Conservation (phyloP, 2,329 filamentous ascomycete species). For the Fusarium agapanthi region DNA sequence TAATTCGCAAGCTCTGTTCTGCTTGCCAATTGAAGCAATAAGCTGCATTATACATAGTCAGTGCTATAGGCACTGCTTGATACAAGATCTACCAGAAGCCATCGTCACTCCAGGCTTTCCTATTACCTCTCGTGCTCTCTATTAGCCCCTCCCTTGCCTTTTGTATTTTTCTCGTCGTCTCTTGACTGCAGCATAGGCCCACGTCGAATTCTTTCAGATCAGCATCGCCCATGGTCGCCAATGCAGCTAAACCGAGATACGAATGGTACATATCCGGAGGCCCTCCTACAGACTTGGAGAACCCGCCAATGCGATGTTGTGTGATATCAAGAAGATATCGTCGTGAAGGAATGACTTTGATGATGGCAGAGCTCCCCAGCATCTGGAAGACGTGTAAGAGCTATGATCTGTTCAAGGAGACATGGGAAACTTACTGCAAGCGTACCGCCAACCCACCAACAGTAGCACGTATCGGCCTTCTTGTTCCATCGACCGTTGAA, state of each 20-base stretch:
- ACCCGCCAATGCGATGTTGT: constrained; percentile 85
- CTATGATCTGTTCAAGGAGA: not conserved
- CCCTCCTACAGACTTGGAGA: constrained; percentile 75
- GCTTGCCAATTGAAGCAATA: not conserved
- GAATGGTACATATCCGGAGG: constrained; percentile 86
- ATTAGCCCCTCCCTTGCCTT: constrained; percentile 54
- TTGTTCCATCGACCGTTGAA: constrained; percentile 95
- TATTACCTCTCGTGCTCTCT: constrained; percentile 7
- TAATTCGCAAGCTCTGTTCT: no score
- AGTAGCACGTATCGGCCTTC: constrained; percentile 92
- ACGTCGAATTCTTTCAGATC: constrained; percentile 77
- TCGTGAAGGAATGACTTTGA: constrained; percentile 69
- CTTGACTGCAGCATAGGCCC: constrained; percentile 76
- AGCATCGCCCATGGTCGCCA: constrained; percentile 76
- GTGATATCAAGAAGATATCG: constrained; percentile 85
- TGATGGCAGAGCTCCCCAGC: constrained; percentile 64
- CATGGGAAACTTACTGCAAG: constrained; percentile 49
- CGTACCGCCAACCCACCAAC: constrained; percentile 86
- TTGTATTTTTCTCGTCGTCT: constrained; percentile 61
- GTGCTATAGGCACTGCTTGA: not conserved
- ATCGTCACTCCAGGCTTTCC: constrained; percentile 29
- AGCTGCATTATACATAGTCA: not conserved
- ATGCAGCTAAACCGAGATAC: constrained; percentile 83
- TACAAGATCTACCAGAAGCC: constrained; percentile 32
- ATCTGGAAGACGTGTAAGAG: constrained; percentile 55